Evolutionary conservation across 2,329 filamentous ascomycete genomes (phyloP).

Genomic region (Sclerotinia minor): DNA sequence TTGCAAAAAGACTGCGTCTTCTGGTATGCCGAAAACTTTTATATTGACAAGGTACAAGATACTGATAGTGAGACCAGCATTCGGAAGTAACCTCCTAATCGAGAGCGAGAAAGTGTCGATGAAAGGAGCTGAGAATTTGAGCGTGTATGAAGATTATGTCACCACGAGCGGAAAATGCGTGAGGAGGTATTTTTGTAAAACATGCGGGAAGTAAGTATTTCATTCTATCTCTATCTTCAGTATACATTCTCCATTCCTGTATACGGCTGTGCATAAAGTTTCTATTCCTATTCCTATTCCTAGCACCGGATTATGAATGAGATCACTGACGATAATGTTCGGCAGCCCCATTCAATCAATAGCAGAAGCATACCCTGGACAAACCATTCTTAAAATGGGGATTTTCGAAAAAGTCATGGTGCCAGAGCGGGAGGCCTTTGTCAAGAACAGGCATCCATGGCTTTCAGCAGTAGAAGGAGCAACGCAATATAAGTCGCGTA

Average conservation of each 20-base stretch:
- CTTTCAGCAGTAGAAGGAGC: constrained; percentile 27
- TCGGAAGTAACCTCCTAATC: constrained; percentile 37
- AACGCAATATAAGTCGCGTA: constrained; percentile 29
- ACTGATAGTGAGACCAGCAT: neutral
- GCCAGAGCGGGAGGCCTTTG: constrained; percentile 50
- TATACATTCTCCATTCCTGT: neutral
- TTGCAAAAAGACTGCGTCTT: constrained; percentile 33
- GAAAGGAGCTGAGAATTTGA: constrained; percentile 46
- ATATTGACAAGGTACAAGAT: neutral
- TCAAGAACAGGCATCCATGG: constrained; percentile 48
- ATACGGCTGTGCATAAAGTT: neutral
- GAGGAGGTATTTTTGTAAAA: constrained; percentile 48
- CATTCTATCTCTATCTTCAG: neutral
- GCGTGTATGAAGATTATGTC: constrained; percentile 47
- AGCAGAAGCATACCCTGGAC: constrained; percentile 45
- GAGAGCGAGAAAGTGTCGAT: constrained; percentile 46
- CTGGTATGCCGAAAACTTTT: neutral
- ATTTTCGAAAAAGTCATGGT: constrained; percentile 50
- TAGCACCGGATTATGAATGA: neutral
- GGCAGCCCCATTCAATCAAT: constrained; percentile 50
- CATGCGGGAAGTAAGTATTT: constrained; percentile 47
- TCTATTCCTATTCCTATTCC: too few species aligned
- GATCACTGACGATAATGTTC: neutral
- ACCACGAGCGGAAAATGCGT: constrained; percentile 51
- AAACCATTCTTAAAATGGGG: constrained; percentile 52